Base-by-base conservation (phyloP, 768 basidiomycete species). In the Neoboletus magnificus region DNA sequence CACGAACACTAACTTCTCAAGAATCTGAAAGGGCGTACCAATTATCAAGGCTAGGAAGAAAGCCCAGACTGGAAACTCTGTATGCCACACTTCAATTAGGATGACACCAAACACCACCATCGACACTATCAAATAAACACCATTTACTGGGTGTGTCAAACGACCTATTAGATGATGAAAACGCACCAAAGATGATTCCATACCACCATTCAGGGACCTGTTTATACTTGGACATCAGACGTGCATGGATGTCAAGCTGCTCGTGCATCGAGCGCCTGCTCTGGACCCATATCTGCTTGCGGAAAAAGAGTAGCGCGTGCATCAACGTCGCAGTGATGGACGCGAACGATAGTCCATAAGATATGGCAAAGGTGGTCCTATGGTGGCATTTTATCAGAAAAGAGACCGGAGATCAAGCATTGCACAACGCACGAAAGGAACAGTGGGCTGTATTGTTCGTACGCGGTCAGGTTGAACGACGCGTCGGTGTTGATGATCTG, bases 321-420 rank as follows among this genome's bases (percentile, higher is more conserved):
- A 79, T 82, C 57, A 90, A 66, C 3, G 87, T 87, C 1, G 90
- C 80, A 0, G 91, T 88, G 68, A 93, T 86, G 30, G 84, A 80
- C 2, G 90, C 90, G 60, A 93, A 93, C n/a, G 86, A 87, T 10
- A 93, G 75, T 25, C 86, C 91, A 63, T 93, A 94, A 10, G 84
- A 78, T 36, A 93, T 71, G 13, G 91, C 85, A 64, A 93, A 93
- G 0, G 88, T 86, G 27, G 82, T 74, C 29, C 70, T 69, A 45
- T 22, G 20, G 1, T 5, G 1, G 10, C 10, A 13, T 32, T n/a
- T 7, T 0, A n/a, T 67, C n/a, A 63, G 36, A 20, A 44, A 29
- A 22, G 58, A 47, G 10, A 11, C 23, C 15, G 7, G 2, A 25
- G 5, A 41, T 18, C 11, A 2, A 42, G 22, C 13, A 15, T 13